Evolutionary conservation across 1,139 yeast genomes (phyloP).

Genomic region (Pichia sp.): DNA sequence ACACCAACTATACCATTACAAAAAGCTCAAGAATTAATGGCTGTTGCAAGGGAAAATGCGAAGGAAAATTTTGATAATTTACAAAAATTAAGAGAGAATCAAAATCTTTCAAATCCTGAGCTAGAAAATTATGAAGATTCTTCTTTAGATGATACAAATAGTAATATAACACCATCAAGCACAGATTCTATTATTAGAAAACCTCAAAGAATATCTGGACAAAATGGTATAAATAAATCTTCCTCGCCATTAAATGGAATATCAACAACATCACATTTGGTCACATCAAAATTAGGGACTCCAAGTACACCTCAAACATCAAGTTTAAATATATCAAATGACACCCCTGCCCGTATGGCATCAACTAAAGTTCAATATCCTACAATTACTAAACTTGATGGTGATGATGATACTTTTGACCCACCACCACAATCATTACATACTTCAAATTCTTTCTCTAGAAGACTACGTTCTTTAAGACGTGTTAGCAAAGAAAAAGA

Average conservation of each 20-base stretch:
- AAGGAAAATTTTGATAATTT: slow-evolving; percentile 53
- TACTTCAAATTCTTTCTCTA: slow-evolving; percentile 24
- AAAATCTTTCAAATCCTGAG: slow-evolving; percentile 11
- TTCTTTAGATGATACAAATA: slow-evolving; percentile 19
- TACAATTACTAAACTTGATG: slow-evolving; percentile 30
- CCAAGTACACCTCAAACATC: neutral
- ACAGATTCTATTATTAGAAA: slow-evolving; percentile 14
- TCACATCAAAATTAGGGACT: neutral
- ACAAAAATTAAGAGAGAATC: slow-evolving; percentile 33
- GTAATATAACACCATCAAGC: slow-evolving; percentile 18
- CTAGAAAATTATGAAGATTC: slow-evolving; percentile 1
- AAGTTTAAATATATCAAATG: neutral
- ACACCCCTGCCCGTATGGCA: slow-evolving; percentile 15
- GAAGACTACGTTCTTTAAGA: slow-evolving; percentile 25
- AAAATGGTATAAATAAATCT: slow-evolving; percentile 14
- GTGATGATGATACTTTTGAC: slow-evolving; percentile 10
- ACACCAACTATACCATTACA: slow-evolving; percentile 88
- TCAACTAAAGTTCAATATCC: slow-evolving; percentile 29
- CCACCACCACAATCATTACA: slow-evolving; percentile 13
- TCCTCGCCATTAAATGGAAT: slow-evolving; percentile 37
- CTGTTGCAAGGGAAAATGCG: slow-evolving; percentile 74
- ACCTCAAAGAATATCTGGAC: slow-evolving; percentile 17
- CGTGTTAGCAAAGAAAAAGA: slow-evolving; percentile 17
- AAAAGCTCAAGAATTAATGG: slow-evolving; percentile 80
- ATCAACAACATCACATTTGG: slow-evolving; percentile 54